phyloP scores from a whole-genome alignment of 176 grass and related monocot species.

The Aegilops longissima region DNA sequence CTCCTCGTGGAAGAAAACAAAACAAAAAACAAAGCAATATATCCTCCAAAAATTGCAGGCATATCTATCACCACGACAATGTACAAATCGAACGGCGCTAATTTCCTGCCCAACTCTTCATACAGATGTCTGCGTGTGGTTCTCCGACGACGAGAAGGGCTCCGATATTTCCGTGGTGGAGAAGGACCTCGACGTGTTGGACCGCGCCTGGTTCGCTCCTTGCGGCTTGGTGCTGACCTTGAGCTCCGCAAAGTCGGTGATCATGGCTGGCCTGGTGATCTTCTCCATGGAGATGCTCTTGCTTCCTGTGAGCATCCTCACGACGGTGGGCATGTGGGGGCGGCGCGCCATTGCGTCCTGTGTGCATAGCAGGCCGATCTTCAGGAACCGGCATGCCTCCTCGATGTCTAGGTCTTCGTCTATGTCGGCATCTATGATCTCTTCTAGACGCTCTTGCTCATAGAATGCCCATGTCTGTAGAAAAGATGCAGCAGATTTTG shows the following conservation, averaged over 20 bases:
- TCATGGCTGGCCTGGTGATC: constrained; percentile 70
- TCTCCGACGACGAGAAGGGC: constrained; percentile 38
- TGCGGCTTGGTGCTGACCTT: constrained; percentile 53
- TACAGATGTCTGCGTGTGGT: constrained; percentile 28
- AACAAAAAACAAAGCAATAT: background rate
- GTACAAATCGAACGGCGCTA: constrained; percentile 19
- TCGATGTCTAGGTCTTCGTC: constrained; percentile 46
- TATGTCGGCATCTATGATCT: constrained; percentile 64
- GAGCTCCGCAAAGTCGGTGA: constrained; percentile 78
- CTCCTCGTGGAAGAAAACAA: background rate
- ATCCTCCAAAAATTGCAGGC: constrained; percentile 18
- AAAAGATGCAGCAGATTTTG: constrained; percentile 16
- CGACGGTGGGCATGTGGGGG: constrained; percentile 58
- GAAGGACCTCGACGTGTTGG: constrained; percentile 32
- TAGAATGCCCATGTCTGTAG: constrained; percentile 72
- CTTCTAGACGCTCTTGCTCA: constrained; percentile 42
- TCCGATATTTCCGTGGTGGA: constrained; percentile 31
- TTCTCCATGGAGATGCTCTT: constrained; percentile 38
- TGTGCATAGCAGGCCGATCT: constrained; percentile 77
- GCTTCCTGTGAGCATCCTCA: constrained; percentile 63
- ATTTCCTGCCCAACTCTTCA: constrained; percentile 1
- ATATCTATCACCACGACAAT: constrained; percentile 19
- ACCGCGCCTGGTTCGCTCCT: background rate
- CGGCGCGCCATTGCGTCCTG: constrained; percentile 77
- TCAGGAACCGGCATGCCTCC: constrained; percentile 70